These are phyloP conservation scores for Trifolium subterraneum DNA, from an alignment of 306 rosid genomes.

Conservation along the genomic window DNA sequence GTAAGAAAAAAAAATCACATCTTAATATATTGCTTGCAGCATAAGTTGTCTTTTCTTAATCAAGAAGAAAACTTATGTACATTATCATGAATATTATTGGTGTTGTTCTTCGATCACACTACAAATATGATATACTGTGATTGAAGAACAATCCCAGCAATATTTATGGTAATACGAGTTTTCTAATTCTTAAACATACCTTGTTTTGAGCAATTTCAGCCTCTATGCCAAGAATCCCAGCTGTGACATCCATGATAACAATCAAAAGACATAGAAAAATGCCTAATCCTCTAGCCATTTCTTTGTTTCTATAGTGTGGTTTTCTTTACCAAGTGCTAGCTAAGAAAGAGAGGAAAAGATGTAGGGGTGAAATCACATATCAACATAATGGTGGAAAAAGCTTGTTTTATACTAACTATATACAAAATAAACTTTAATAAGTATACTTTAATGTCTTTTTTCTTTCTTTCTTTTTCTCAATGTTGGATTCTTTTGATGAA, in stretches of 20 bases:
- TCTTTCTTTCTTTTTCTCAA: slow-evolving; percentile 7
- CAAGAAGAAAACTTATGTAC: not conserved
- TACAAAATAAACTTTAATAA: slow-evolving; percentile 43
- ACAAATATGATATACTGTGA: not conserved
- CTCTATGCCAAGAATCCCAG: slow-evolving; percentile 88
- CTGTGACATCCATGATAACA: slow-evolving; percentile 67
- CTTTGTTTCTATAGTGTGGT: slow-evolving; percentile 30
- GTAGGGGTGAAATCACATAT: not conserved
- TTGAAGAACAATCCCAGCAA: not conserved
- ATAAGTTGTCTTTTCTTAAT: slow-evolving; percentile 4
- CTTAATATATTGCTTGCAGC: not conserved
- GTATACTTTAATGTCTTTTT: slow-evolving; percentile 41
- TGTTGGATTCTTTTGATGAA: slow-evolving; percentile 72
- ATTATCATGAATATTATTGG: not conserved
- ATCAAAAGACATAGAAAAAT: slow-evolving; percentile 75
- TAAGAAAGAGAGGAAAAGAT: slow-evolving; percentile 9
- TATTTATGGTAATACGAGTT: not conserved
- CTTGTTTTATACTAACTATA: slow-evolving; percentile 54
- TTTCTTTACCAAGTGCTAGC: slow-evolving; percentile 15
- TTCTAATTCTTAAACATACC: slow-evolving; percentile 50
- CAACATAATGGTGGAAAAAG: slow-evolving; percentile 47
- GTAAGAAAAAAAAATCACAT: slow-evolving; percentile 8
- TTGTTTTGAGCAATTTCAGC: slow-evolving; percentile 91
- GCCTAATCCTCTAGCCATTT: slow-evolving; percentile 66
- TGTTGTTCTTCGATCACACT: not conserved